Evolutionary conservation across 176 grass and related monocot genomes (phyloP).

Genomic region (Oryza officinalis): DNA sequence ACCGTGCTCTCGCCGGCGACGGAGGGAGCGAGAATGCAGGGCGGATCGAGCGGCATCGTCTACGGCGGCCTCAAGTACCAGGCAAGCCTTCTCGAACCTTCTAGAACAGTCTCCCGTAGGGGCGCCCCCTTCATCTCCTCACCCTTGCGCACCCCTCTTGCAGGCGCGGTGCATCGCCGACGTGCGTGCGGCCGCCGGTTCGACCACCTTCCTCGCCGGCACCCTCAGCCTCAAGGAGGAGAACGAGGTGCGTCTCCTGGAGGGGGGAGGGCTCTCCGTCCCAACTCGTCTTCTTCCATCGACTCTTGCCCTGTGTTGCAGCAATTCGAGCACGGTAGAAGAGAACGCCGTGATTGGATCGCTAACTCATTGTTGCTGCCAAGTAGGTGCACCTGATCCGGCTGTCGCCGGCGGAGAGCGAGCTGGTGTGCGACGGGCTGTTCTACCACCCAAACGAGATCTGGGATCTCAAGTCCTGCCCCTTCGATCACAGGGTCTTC

Average conservation of each 20-base stretch:
- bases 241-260: constrained; percentile 67
- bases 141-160: neutral
- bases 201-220: constrained; percentile 88
- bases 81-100: constrained; percentile 47
- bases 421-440: constrained; percentile 87
- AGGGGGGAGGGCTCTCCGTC: neutral
- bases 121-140: neutral
- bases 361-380: neutral
- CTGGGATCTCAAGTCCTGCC: constrained; percentile 98
- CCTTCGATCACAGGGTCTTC: constrained; percentile 82
- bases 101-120: neutral
- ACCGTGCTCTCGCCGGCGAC: neutral
- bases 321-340: neutral
- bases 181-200: constrained; percentile 67
- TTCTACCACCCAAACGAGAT: constrained; percentile 99
- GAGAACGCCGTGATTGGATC: constrained; percentile 36
- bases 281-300: neutral
- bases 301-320: neutral
- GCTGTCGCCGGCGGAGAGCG: constrained; percentile 62
- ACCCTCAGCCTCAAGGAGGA: constrained; percentile 97
- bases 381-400: constrained; percentile 95
- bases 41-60: constrained; percentile 85
- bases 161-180: constrained; percentile 93
- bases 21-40: constrained; percentile 60
- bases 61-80: constrained; percentile 97